Base-by-base conservation (phyloP, 2,329 filamentous ascomycete genomes). In the Colletotrichum tofieldiae region DNA sequence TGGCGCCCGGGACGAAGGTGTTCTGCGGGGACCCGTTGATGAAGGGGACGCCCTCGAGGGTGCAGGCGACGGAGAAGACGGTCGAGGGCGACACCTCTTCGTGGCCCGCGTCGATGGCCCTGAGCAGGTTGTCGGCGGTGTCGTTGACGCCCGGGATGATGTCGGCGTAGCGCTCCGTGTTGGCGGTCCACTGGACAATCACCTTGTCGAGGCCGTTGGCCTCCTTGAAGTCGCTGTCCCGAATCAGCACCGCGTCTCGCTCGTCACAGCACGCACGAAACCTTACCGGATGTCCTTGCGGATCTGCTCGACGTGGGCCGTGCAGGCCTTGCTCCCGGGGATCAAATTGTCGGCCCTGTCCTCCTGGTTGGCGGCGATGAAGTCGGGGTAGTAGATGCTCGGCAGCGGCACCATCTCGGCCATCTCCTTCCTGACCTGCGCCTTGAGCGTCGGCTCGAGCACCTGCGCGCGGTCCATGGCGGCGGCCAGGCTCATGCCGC, bases 21-120 rank as follows among this genome's bases (percentile, higher is more conserved):
- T 99, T 99, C 85, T 99, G 96, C 43, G 96, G 96, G 75, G 96
- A 99, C 71, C 96, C 96, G 84, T 99, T 99, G 92, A 99, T 98
- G 88, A 99, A 99, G 3, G 96, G 96, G 16, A 91, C 90, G 43
- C 91, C 88, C 82, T 99, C 96, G 52, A 98, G 90, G 79, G 98
- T 98, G 80, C 91, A 96, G 64, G 96, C 96, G 65, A 99, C 94
- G 14, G 96, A 95, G 79, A 99, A 99, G 78, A 99, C 90, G 62
- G 96, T 98, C 29, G 96, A 98, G 39, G 96, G 96, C 20, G 96
- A 90, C n/a, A 99, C 90, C 81, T 99, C 96, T 74, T 92, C 90
- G 81, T 99, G 95, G 55, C 96, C 95, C 74, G 88, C 82, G 84
- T 96, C 92, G 81, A 99, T 98, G 62, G 96, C 88, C 81, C 93